A percentile compares a stretch with the other conserved stretches of the same genome.
Conservation (phyloP, 2,329 filamentous ascomycete genomes). For the Phaeosphaeriaceae sp. region DNA sequence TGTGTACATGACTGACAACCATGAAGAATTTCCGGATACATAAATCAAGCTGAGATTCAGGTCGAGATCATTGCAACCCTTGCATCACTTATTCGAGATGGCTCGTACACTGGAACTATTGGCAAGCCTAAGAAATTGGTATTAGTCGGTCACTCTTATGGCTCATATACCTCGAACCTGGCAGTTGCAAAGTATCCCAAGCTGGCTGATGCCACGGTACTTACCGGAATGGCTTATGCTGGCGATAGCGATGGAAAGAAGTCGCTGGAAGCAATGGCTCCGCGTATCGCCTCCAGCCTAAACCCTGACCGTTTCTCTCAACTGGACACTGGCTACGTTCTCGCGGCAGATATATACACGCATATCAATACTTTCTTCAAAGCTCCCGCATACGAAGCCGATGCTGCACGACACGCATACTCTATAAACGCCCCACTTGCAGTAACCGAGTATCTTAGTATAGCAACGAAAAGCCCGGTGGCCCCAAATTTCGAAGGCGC, state of each 20-base stretch:
- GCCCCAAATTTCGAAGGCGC: not conserved
- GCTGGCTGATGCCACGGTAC: not conserved
- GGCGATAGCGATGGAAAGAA: not conserved
- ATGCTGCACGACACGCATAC: not conserved
- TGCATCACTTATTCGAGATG: not conserved
- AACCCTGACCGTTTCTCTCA: not conserved
- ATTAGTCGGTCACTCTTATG: not conserved
- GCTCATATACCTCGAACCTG: not conserved
- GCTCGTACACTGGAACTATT: not conserved
- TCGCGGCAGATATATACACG: not conserved
- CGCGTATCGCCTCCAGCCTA: not conserved
- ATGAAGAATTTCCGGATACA: not conserved
- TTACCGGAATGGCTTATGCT: not conserved
- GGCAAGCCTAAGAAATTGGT: not conserved
- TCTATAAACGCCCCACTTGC: not conserved
- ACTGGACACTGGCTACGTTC: not conserved
- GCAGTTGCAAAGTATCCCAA: not conserved
- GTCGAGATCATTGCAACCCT: not conserved
- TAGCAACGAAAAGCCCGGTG: not conserved
- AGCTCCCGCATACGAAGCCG: not conserved
- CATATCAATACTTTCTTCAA: conserved; percentile 1
- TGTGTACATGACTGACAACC: not conserved
- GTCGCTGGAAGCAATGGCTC: not conserved
- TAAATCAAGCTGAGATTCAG: not conserved
- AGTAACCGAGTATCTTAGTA: not conserved